phyloP scores from a whole-genome alignment of 345 rosid species.

The Reutealis trisperma region DNA sequence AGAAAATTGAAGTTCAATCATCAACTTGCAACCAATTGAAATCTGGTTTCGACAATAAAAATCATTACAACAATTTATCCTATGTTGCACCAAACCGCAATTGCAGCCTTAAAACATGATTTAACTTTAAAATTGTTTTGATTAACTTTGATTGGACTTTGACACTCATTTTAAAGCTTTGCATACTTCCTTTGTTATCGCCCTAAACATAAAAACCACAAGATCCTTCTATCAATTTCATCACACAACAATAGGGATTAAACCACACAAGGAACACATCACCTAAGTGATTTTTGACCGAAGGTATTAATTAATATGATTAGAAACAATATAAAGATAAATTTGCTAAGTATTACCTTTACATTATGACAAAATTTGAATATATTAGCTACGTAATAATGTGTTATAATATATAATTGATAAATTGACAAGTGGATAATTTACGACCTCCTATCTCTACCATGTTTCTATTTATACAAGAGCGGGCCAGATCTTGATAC shows the following conservation, averaged over 20 bases:
- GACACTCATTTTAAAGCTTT: too few species aligned
- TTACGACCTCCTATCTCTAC: constrained; percentile 2
- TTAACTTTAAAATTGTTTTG: too few species aligned
- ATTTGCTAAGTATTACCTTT: not conserved
- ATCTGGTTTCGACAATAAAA: too few species aligned
- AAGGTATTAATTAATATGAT: not conserved
- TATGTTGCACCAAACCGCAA: too few species aligned
- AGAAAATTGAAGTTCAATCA: too few species aligned
- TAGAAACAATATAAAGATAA: not conserved
- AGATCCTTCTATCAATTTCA: too few species aligned
- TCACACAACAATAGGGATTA: not conserved
- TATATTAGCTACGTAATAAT: not conserved
- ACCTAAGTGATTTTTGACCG: not conserved
- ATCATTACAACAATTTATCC: too few species aligned
- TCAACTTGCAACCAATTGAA: too few species aligned
- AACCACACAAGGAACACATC: not conserved
- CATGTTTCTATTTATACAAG: constrained; percentile 62
- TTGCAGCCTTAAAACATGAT: too few species aligned
- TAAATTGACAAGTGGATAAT: constrained; percentile 5
- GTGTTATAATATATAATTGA: constrained; percentile 5
- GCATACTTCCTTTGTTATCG: too few species aligned
- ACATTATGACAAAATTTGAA: constrained; percentile 5
- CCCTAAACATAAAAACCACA: too few species aligned
- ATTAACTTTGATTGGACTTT: too few species aligned
- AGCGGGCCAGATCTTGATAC: constrained; percentile 97